Base-by-base conservation (phyloP, 352 stramenopile genomes). In the Pythium insidiosum region DNA sequence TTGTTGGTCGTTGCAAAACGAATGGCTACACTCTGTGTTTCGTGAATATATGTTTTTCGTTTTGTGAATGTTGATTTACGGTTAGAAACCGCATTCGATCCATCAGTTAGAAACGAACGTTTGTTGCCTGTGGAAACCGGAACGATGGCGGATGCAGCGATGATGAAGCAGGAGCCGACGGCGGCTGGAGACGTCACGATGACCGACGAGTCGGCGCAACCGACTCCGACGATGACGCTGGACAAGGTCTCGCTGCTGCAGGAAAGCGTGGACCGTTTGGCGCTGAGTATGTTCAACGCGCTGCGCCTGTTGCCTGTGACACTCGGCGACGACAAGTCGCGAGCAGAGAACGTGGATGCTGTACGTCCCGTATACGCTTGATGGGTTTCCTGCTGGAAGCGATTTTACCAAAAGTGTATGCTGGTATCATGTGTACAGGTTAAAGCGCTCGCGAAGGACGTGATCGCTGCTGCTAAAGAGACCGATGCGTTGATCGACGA, bases 281-380 rank as follows among this genome's bases (percentile, higher is more conserved):
- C 80, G 58, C 62, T 93, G 23, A 84, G 75, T 36, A 93, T 93
- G 80, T 93, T 93, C 61, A 90, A 93, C 53, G 80, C 80, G 18
- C 60, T 93, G 55, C 77, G 80, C 4, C 48, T 93, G 29, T 54
- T 93, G 24, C 80, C 80, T 11, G 59, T 72, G 39, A 62, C 50
- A n/a, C 48, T 63, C 13, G 63, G 63, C 43, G 76, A 83, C 21
- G 57, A 70, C 34, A 54, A 38, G 34, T 65, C 58, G 18, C 71
- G 54, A 13, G 65, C 85, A 37, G 76, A 84, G 37, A 80, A 68
- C 11, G 72, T 69, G n/a, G 57, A 59, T 16, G 64, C 73, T 50
- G 75, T 88, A 44, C 18, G 54, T 30, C 24, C 6, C 24, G 22
- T 24, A 1, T 9, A 3, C 25, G 28, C 22, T 2, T 12, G 10